Evolutionary conservation across 805 yeast genomes (phyloP), one percentile per base, ranked within the genome.

Genomic region (Kodamaea kakaduensis): DNA sequence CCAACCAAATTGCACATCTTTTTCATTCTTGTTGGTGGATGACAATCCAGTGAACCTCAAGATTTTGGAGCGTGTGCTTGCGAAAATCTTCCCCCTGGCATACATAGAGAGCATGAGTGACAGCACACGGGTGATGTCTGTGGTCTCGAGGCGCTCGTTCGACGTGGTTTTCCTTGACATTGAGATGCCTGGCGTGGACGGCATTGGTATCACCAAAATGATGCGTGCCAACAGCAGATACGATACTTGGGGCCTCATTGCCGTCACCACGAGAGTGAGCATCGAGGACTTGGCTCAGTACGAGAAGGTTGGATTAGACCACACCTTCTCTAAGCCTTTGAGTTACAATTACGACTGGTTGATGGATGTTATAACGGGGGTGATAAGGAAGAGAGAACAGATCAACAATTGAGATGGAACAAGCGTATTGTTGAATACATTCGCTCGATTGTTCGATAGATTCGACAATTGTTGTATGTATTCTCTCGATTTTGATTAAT

Each of bases 181-280:
- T 20, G 73, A 68, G 40, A 68, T 68, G 73, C 73, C 73, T 4
- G 47, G 44, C 9, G 51, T 67, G 13, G 48, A 61, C 13, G 73
- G 73, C 9, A 48, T 62, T 5, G 67, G 66, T 14, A 51, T 68
- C 15, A 60, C 68, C n/a, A 30, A 28, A 16, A 16, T 19, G 25
- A 32, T 43, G 37, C 33, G 47, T 15, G 27, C 28, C 10, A 16
- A 36, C 27, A 26, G 9, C 19, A 23, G 25, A 12, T 46, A 27
- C 32, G 48, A 54, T 29, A 25, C 45, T 3, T 41, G 58, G 30
- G 67, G 64, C 4, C 37, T 64, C n/a, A 55, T 64, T 27, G 71
- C 71, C 5, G 71, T 64, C 12, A 67, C 72, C 19, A 66, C 71
- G 6, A 48, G 60, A 28, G 43, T 47, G 20, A 37, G 50, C 20